phyloP scores from a whole-genome alignment of 106 monocot species.

The Phalaenopsis equestris region DNA sequence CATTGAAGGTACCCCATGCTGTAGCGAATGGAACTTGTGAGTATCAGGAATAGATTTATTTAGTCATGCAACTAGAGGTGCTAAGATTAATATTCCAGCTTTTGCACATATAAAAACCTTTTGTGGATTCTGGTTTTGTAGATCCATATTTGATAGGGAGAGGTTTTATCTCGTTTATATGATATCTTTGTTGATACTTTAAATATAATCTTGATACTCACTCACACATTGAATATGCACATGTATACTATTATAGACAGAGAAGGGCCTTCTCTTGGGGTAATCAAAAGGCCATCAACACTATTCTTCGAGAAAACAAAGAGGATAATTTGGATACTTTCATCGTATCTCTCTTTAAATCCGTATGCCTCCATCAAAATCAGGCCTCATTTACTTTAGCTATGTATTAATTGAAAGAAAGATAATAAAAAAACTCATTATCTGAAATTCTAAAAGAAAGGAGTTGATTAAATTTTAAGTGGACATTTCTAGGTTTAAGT shows the following conservation, averaged over 20 bases:
- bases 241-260: background rate
- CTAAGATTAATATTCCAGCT: background rate
- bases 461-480: too few species aligned
- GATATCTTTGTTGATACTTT: background rate
- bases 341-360: background rate
- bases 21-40: background rate
- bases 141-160: background rate
- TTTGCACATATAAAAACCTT: background rate
- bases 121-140: background rate
- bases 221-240: background rate
- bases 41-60: background rate
- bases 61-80: background rate
- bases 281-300: background rate
- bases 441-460: too few species aligned
- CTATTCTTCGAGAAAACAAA: background rate
- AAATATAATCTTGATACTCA: too few species aligned
- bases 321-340: background rate
- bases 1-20: too few species aligned
- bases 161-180: background rate
- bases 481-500: too few species aligned
- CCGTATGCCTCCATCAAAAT: background rate
- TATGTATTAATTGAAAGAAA: background rate
- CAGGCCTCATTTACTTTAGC: background rate
- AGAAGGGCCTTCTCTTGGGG: background rate
- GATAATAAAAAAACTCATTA: too few species aligned